Conservation (phyloP, 2,329 filamentous ascomycete genomes). For the Venturia oleaginea region DNA sequence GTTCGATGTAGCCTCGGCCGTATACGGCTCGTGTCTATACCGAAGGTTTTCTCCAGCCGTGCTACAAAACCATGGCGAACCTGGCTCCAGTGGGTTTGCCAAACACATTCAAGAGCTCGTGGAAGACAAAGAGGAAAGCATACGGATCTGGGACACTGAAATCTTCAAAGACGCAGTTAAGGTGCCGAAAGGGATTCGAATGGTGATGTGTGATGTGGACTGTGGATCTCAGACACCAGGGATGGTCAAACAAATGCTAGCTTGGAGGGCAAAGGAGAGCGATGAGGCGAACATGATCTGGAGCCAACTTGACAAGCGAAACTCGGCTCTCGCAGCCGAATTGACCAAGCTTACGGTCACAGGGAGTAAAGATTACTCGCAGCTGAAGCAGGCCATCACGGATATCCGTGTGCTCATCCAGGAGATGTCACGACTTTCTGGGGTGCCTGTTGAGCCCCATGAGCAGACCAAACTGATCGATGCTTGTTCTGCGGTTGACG, state of each 20-base stretch:
- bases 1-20: conserved; percentile 88
- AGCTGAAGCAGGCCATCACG: conserved; percentile 44
- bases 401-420: conserved; percentile 55
- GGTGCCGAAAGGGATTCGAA: conserved; percentile 62
- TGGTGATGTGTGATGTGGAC: conserved; percentile 94
- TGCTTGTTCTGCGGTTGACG: conserved; percentile 59
- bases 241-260: conserved; percentile 88
- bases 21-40: conserved; percentile 87
- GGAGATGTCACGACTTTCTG: conserved; percentile 63
- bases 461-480: conserved; percentile 81
- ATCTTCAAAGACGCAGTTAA: conserved; percentile 60
- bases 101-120: conserved; percentile 56
- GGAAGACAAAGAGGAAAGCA: conserved; percentile 41
- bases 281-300: conserved; percentile 62
- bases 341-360: conserved; percentile 44
- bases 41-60: conserved; percentile 80
- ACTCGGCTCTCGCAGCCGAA: conserved; percentile 59
- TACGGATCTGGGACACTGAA: conserved; percentile 65
- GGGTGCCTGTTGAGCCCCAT: conserved; percentile 79
- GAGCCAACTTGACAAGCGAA: conserved; percentile 63
- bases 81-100: conserved; percentile 58
- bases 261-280: conserved; percentile 62
- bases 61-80: conserved; percentile 57
- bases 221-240: conserved; percentile 87
- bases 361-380: conserved; percentile 37